Percentiles rank a stretch among this genome's conserved stretches.
Conservation (phyloP, 208 protist genomes). For the Naegleria lovaniensis region DNA sequence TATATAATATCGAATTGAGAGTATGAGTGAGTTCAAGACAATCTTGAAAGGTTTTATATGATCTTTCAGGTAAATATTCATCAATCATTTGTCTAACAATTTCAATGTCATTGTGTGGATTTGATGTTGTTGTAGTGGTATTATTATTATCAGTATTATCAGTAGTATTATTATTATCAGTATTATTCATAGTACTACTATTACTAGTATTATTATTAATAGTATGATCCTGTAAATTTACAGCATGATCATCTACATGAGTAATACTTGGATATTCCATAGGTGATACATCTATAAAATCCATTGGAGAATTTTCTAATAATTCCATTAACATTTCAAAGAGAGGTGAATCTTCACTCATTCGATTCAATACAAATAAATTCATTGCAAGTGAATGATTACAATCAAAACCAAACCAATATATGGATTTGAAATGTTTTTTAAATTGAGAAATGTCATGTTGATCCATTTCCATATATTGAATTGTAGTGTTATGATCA, state of each 20-base stretch:
- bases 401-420: not conserved
- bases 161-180: no score
- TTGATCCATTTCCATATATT: not conserved
- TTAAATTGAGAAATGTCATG: not conserved
- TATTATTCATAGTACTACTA: no score
- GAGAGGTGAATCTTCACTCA: not conserved
- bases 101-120: not conserved
- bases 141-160: no score
- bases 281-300: not conserved
- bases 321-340: not conserved
- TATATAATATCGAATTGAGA: not conserved
- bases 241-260: no score
- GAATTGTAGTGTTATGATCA: not conserved
- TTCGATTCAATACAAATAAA: not conserved
- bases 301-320: not conserved
- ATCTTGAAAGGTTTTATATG: not conserved
- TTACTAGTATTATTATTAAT: no score
- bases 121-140: no score
- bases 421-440: not conserved
- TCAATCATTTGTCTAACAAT: not conserved
- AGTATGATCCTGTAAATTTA: not conserved
- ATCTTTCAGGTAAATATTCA: not conserved
- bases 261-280: not conserved
- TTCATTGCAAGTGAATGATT: not conserved
- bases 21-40: not conserved